Conservation (phyloP, 257 asterid species). For the Paulownia fortunei region DNA sequence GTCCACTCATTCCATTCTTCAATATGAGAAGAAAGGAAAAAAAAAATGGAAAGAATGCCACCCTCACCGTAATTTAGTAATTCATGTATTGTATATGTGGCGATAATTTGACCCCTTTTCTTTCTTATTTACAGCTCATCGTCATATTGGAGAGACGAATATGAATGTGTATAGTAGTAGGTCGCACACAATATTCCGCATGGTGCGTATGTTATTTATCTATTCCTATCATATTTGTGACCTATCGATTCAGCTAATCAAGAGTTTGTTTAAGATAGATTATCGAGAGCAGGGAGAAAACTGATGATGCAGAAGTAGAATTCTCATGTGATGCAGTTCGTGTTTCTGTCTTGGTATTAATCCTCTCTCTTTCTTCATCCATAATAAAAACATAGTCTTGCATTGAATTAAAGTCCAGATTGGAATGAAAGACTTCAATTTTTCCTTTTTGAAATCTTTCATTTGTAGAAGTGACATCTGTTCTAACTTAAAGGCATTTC, state of each 20-base stretch:
- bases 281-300: conserved; percentile 91
- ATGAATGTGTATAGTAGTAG: conserved; percentile 96
- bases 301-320: conserved; percentile 58
- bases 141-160: conserved; percentile 98
- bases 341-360: conserved; percentile 91
- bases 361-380: conserved; percentile 30
- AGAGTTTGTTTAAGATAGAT: conserved; percentile 51
- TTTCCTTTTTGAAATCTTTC: background rate
- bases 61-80: conserved; percentile 12
- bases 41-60: conserved; percentile 8
- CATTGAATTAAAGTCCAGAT: background rate
- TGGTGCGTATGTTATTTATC: conserved; percentile 56
- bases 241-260: conserved; percentile 31
- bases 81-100: background rate
- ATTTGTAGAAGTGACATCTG: background rate
- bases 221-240: conserved; percentile 18
- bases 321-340: conserved; percentile 97
- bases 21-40: background rate
- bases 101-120: conserved; percentile 15
- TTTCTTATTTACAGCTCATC: conserved; percentile 70
- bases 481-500: background rate
- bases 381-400: background rate
- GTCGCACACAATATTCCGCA: conserved; percentile 96
- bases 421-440: background rate
- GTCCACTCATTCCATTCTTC: background rate